Evolutionary conservation across 768 basidiomycete genomes (phyloP).

Genomic region (Leccinum aurantiacum): DNA sequence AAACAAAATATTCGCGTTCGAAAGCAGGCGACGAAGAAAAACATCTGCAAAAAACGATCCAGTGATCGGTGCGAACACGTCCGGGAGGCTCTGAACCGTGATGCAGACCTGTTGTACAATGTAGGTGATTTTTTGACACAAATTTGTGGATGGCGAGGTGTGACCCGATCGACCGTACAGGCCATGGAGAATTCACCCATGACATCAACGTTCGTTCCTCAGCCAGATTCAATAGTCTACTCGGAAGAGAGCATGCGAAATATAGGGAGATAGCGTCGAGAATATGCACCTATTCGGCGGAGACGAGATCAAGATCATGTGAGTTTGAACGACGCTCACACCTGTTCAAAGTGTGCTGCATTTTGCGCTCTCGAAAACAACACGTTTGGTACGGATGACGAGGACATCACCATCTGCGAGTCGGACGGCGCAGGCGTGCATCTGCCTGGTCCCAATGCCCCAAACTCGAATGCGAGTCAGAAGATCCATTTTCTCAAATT

Average conservation of each 20-base stretch:
- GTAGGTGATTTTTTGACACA: conserved; percentile 14
- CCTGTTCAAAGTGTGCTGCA: too few species aligned
- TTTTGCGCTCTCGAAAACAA: too few species aligned
- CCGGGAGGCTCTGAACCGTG: conserved; percentile 28
- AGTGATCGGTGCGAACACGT: conserved; percentile 27
- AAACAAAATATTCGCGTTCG: background rate
- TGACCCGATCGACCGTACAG: conserved; percentile 5
- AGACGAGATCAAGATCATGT: too few species aligned
- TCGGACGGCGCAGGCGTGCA: too few species aligned
- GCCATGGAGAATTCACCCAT: conserved; percentile 9
- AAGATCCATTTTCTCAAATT: too few species aligned
- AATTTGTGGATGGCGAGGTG: background rate
- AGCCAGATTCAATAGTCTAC: conserved; percentile 9
- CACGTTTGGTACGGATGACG: too few species aligned
- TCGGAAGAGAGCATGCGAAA: conserved; percentile 22
- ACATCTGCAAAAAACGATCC: conserved; percentile 12
- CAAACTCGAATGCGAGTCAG: too few species aligned
- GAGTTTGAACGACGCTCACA: too few species aligned
- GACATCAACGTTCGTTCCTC: background rate
- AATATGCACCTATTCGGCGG: background rate
- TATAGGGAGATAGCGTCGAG: conserved; percentile 1
- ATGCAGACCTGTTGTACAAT: conserved; percentile 26
- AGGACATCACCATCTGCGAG: too few species aligned
- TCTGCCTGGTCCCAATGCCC: too few species aligned
- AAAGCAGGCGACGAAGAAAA: conserved; percentile 26